Percentiles rank a stretch among this genome's conserved stretches.
Conservation (phyloP, 352 stramenopile species). For the Stephanocyclus meneghinianus region DNA sequence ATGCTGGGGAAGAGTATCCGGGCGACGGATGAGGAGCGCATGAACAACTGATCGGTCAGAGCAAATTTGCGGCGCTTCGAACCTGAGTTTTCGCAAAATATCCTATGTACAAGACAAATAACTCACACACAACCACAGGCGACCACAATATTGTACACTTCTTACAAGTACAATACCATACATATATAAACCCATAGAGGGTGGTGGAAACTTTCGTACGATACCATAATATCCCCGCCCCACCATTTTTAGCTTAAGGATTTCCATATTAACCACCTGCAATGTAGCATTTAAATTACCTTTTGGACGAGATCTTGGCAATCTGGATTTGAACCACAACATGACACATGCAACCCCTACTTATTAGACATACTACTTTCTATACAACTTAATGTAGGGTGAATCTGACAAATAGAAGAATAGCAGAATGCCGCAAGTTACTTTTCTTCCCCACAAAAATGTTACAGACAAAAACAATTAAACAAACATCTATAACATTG, state of each 20-base stretch:
- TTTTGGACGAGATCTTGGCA: too few species aligned
- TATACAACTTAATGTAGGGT: constrained; percentile 6
- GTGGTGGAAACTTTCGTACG: too few species aligned
- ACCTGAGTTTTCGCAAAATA: too few species aligned
- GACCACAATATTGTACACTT: too few species aligned
- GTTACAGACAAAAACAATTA: constrained; percentile 7
- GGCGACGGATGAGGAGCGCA: neutral
- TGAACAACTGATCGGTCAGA: neutral
- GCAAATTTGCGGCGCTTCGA: too few species aligned
- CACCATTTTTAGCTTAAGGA: too few species aligned
- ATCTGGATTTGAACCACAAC: neutral
- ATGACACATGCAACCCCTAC: neutral
- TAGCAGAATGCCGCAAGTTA: constrained; percentile 1
- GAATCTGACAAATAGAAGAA: constrained; percentile 3
- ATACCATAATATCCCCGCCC: too few species aligned
- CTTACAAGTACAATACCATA: too few species aligned
- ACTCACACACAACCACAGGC: too few species aligned
- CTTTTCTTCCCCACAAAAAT: neutral
- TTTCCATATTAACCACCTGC: too few species aligned
- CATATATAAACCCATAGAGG: too few species aligned
- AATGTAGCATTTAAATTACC: neutral
- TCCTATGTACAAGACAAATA: too few species aligned
- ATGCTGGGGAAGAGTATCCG: neutral
- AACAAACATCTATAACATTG: constrained; percentile 19
- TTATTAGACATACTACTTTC: constrained; percentile 1